Conservation (phyloP, 225 moss, liverwort and hornwort species). For the Antitrichia curtipendula region DNA sequence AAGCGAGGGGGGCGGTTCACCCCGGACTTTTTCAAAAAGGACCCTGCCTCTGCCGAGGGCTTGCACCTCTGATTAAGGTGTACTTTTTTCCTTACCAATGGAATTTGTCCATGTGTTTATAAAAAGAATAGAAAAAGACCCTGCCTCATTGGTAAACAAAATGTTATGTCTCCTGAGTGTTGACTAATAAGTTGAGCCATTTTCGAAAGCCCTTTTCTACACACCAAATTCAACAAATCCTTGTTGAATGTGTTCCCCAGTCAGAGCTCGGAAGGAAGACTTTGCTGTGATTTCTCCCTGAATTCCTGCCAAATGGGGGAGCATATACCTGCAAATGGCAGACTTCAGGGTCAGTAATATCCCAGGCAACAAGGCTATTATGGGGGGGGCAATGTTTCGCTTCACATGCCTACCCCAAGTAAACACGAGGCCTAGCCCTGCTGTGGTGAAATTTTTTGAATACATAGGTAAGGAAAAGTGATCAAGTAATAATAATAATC, state of each 20-base stretch:
- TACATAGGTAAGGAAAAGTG: accelerated
- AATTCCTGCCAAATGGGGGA: neutral
- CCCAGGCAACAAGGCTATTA: neutral
- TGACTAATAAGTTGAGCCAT: neutral
- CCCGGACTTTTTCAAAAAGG: no score
- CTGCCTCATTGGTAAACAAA: no score
- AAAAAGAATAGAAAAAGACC: no score
- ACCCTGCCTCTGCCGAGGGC: no score
- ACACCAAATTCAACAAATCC: no score
- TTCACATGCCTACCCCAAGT: neutral
- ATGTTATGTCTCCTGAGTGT: no score
- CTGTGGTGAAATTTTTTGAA: no score
- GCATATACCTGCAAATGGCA: neutral
- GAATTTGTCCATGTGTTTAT: no score
- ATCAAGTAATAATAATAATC: neutral
- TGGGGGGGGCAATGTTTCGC: neutral
- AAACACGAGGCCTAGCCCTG: no score
- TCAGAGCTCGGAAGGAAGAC: neutral
- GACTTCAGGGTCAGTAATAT: neutral
- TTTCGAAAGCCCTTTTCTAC: neutral
- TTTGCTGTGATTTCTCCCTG: neutral
- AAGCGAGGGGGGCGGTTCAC: no score
- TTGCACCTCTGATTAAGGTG: no score
- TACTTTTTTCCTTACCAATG: no score
- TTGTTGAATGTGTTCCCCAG: neutral